phyloP scores from a whole-genome alignment of 2,329 filamentous ascomycete species.

The Fusarium napiforme region DNA sequence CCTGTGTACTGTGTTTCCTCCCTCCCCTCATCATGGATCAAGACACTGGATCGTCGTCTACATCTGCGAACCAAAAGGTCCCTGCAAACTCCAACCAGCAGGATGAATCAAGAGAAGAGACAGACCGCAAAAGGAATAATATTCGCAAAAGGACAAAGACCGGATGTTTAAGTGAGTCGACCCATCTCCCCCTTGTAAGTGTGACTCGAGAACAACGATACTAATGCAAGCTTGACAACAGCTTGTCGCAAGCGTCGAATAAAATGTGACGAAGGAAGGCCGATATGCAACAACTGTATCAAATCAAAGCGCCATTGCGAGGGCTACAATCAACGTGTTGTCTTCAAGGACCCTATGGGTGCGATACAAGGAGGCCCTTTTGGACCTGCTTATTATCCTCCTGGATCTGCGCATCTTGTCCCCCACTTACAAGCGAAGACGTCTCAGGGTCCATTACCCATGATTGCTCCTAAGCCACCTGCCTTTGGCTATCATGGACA shows the following conservation, averaged over 20 bases:
- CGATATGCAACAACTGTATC: slow-evolving; percentile 84
- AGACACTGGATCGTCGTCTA: slow-evolving; percentile 11
- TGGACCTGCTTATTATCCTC: slow-evolving; percentile 55
- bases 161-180: slow-evolving; percentile 82
- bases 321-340: slow-evolving; percentile 82
- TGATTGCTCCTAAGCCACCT: slow-evolving; percentile 64
- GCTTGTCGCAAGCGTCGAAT: slow-evolving; percentile 94
- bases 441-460: slow-evolving; percentile 51
- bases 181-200: not conserved
- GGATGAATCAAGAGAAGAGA: slow-evolving; percentile 54
- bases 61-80: slow-evolving; percentile 31
- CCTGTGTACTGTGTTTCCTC: not conserved
- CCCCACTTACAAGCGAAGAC: slow-evolving; percentile 51
- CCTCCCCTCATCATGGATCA: slow-evolving; percentile 33
- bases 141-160: slow-evolving; percentile 85
- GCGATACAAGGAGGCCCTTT: slow-evolving; percentile 59
- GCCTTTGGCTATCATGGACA: slow-evolving; percentile 47
- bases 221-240: slow-evolving; percentile 52
- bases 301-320: slow-evolving; percentile 88
- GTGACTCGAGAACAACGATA: slow-evolving; percentile 3
- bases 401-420: slow-evolving; percentile 49
- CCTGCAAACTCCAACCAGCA: slow-evolving; percentile 49
- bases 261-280: slow-evolving; percentile 93
- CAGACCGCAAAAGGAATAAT: slow-evolving; percentile 59
- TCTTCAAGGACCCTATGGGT: slow-evolving; percentile 76